Evolutionary conservation across 352 stramenopile genomes (phyloP), one percentile per base, ranked within the genome.

Genomic region (Globisporangium apiculatum): DNA sequence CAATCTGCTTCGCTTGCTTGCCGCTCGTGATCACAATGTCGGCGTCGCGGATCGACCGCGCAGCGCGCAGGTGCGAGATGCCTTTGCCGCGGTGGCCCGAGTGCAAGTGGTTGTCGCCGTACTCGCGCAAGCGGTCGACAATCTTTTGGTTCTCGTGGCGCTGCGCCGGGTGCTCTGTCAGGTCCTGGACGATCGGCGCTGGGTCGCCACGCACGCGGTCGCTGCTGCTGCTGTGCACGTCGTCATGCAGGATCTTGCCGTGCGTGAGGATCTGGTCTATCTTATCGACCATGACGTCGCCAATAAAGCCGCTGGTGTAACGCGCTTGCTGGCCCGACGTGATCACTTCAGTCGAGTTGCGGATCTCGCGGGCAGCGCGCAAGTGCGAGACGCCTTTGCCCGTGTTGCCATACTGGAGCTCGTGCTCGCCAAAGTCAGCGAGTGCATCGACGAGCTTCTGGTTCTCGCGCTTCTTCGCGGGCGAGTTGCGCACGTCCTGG

Each of bases 221-320:
- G 36, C 61, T 65, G 15, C 66, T 60, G 12, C 46, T 60, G 56
- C 3, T 40, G 61, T 0, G 52, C 60, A 35, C 62, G 0, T 60
- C 60, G 42, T 89, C 79, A 35, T 72, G 67, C 1, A 88, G 59
- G 45, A 90, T 87, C 45, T 79, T 79, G 46, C 78, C 78, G n/a
- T 87, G 67, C 53, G 72, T 41, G 12, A 90, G 55, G 36, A 92
- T 87, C 61, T 92, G 79, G 18, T 92, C 76, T 42, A 92, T 89
- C 65, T 92, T 92, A 42, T 87, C 73, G 2, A 76, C 71, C 24
- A 92, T 78, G 35, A 88, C 76, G n/a, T 80, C 67, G 41, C 82
- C 82, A 46, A 92, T 78, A 38, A 86, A 69, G 42, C 69, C 68
- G 11, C 87, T 67, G n/a, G 58, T 49, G 7, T 65, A 66, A 5